These are phyloP conservation scores for Gymnopilus junonius DNA, from an alignment of 768 basidiomycete species.

Conservation along the genomic window DNA sequence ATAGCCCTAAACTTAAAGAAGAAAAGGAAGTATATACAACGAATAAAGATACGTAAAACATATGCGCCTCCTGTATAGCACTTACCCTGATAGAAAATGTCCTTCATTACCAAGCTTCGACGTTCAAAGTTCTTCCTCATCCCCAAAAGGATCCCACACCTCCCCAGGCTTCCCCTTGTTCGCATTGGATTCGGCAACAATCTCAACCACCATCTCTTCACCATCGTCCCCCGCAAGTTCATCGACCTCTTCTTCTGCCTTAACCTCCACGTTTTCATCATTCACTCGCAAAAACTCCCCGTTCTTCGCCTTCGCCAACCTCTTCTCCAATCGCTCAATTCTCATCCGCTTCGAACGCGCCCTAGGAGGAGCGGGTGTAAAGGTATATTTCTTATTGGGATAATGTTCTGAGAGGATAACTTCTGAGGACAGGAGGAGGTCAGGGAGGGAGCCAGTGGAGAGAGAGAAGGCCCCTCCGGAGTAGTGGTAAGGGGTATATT, in stretches of 20 bases:
- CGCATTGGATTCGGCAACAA: no score
- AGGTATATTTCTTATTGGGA: constrained; percentile 33
- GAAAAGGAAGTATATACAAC: no score
- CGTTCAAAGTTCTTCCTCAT: constrained; percentile 32
- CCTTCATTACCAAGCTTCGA: no score
- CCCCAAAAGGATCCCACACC: constrained; percentile 33
- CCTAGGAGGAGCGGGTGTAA: constrained; percentile 46
- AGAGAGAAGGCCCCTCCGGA: constrained; percentile 7
- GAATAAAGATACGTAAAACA: no score
- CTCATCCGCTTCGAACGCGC: constrained; percentile 41
- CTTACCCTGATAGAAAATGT: no score
- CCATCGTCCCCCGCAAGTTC: constrained; percentile 11
- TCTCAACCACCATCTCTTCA: constrained; percentile 1
- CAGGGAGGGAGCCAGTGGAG: constrained; percentile 17
- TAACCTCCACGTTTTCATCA: constrained; percentile 30
- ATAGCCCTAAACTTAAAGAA: no score
- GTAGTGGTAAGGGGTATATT: neutral
- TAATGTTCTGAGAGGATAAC: constrained; percentile 23
- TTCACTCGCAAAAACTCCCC: constrained; percentile 32
- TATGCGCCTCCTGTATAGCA: no score
- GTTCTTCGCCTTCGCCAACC: constrained; percentile 35
- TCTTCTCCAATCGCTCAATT: constrained; percentile 28
- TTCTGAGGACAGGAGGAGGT: constrained; percentile 1
- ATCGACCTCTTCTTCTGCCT: constrained; percentile 17
- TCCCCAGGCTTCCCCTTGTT: constrained; percentile 19